Conservation (phyloP, 176 grass and related monocot genomes). For the Aegilops speltoides region DNA sequence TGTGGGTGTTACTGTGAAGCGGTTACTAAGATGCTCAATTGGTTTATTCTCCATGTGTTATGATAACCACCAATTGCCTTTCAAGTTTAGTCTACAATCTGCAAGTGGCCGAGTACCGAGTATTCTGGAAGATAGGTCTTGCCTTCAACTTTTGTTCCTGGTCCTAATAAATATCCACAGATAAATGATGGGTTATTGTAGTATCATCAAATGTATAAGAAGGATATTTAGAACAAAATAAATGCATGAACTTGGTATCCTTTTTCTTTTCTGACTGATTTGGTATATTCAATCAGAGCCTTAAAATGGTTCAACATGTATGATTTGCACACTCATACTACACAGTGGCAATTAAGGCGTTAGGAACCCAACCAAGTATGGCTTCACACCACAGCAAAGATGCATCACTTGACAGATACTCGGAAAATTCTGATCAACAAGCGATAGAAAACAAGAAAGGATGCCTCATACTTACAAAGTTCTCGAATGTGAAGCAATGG, state of each 20-base stretch:
- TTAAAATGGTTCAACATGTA: background rate
- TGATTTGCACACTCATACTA: slow-evolving; percentile 1
- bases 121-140: slow-evolving; percentile 58
- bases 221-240: background rate
- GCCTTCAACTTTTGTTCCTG: slow-evolving; percentile 65
- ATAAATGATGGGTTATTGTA: slow-evolving; percentile 15
- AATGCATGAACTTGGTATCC: background rate
- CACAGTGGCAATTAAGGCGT: background rate
- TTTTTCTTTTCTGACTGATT: background rate
- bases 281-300: background rate
- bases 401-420: background rate
- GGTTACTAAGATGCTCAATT: slow-evolving; percentile 34
- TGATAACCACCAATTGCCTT: slow-evolving; percentile 35
- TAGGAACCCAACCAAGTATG: background rate
- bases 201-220: slow-evolving; percentile 2
- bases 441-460: background rate
- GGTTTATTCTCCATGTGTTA: slow-evolving; percentile 52
- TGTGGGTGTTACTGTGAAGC: slow-evolving; percentile 32
- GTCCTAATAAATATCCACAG: slow-evolving; percentile 41
- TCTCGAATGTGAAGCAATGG: slow-evolving; percentile 24
- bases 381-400: background rate
- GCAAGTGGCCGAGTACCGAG: slow-evolving; percentile 55
- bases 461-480: slow-evolving; percentile 19
- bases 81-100: slow-evolving; percentile 56
- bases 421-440: slow-evolving; percentile 3